Evolutionary conservation across 208 protist species (phyloP).

Genomic region (Trypanosoma boissoni): DNA sequence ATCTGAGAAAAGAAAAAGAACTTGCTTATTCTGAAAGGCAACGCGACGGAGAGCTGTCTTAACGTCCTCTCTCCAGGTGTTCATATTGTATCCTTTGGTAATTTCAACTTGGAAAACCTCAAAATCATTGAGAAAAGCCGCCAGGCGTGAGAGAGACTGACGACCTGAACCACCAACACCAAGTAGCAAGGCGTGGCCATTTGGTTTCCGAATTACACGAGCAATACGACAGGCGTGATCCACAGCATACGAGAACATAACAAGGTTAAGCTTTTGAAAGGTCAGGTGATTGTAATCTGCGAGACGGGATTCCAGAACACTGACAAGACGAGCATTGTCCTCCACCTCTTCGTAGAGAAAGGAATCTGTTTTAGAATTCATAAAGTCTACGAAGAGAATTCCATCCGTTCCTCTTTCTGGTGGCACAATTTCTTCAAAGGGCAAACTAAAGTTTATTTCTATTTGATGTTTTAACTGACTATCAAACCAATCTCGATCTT

Average conservation of each 20-base stretch:
- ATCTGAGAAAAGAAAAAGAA: slow-evolving; percentile 98
- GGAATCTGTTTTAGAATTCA: slow-evolving; percentile 65
- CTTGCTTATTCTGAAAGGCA: slow-evolving; percentile 94
- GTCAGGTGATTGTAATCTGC: slow-evolving; percentile 93
- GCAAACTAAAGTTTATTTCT: slow-evolving; percentile 76
- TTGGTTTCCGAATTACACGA: slow-evolving; percentile 94
- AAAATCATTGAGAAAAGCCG: slow-evolving; percentile 94
- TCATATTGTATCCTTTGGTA: slow-evolving; percentile 95
- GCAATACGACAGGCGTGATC: slow-evolving; percentile 96
- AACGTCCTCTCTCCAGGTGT: slow-evolving; percentile 96
- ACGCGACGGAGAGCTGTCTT: slow-evolving; percentile 90
- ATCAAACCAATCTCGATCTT: slow-evolving; percentile 93
- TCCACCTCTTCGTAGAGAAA: slow-evolving; percentile 89
- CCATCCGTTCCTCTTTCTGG: slow-evolving; percentile 23
- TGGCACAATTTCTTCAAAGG: slow-evolving; percentile 65
- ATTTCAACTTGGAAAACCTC: slow-evolving; percentile 96
- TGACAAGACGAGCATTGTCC: slow-evolving; percentile 77
- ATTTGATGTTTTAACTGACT: slow-evolving; percentile 74
- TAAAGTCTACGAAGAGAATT: slow-evolving; percentile 96
- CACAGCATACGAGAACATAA: slow-evolving; percentile 97
- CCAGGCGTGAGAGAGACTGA: slow-evolving; percentile 95
- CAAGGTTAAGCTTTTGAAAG: slow-evolving; percentile 91
- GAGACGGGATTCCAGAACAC: slow-evolving; percentile 84
- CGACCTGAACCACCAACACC: slow-evolving; percentile 98
- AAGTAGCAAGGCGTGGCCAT: slow-evolving; percentile 96